A percentile compares a stretch with the other conserved stretches of the same genome.
phyloP scores from a whole-genome alignment of 345 rosid genomes.

The Rhodomyrtus tomentosa region DNA sequence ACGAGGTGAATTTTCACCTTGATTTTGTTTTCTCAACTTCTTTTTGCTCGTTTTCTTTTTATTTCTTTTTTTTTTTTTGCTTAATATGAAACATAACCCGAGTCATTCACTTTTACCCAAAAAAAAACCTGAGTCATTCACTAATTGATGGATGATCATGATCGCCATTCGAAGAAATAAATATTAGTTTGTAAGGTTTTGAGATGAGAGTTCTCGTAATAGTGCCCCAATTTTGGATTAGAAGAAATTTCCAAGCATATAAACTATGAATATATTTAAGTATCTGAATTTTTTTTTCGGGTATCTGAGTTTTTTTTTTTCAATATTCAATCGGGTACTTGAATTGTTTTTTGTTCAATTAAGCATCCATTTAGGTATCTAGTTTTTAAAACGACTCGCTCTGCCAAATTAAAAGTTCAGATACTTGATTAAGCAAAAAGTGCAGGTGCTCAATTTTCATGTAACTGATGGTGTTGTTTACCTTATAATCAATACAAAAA shows the following conservation, averaged over 20 bases:
- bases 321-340: background rate
- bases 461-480: background rate
- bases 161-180: background rate
- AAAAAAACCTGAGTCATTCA: too few species aligned
- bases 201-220: constrained; percentile 1
- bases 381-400: background rate
- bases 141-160: background rate
- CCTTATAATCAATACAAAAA: background rate
- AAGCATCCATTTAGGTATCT: background rate
- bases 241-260: background rate
- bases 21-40: too few species aligned
- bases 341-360: background rate
- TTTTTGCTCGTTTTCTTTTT: too few species aligned
- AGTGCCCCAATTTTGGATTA: background rate
- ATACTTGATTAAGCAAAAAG: background rate
- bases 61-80: too few species aligned
- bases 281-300: background rate
- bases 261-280: background rate
- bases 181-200: background rate
- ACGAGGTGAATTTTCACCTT: too few species aligned
- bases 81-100: too few species aligned
- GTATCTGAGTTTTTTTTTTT: too few species aligned
- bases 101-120: background rate
- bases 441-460: too few species aligned
- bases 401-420: background rate